These are phyloP conservation scores for Beauveria caledonica DNA, from an alignment of 2,329 filamentous ascomycete species.

Conservation along the genomic window DNA sequence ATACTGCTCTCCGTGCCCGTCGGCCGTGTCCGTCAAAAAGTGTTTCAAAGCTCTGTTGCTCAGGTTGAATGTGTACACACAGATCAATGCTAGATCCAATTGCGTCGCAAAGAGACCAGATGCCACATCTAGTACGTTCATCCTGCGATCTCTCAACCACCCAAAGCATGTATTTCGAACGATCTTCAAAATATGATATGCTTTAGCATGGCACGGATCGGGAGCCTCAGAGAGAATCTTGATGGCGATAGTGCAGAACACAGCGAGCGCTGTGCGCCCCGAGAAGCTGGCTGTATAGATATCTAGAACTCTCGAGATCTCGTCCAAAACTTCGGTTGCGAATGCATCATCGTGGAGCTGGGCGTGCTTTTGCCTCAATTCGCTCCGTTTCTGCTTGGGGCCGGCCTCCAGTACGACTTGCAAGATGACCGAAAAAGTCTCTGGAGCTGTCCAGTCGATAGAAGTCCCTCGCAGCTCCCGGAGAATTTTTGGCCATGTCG, in stretches of 20 bases:
- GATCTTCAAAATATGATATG: accelerated
- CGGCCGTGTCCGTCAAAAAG: accelerated
- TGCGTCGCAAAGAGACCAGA: background rate
- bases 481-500: background rate
- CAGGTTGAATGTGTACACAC: background rate
- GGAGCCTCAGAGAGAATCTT: background rate
- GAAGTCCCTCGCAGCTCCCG: background rate
- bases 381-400: background rate
- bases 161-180: background rate
- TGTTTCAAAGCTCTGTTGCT: background rate
- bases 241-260: background rate
- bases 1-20: background rate
- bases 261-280: background rate
- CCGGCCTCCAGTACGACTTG: background rate
- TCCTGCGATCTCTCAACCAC: background rate
- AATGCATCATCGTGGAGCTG: background rate
- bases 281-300: background rate
- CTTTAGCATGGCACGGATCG: accelerated
- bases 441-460: background rate
- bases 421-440: background rate
- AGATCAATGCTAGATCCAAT: background rate
- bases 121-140: background rate
- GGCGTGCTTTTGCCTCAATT: accelerated
- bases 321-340: background rate
- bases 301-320: background rate